A percentile compares a stretch with the other conserved stretches of the same genome.
phyloP scores from a whole-genome alignment of 768 basidiomycete species.

The Sistotremastrum suecicum region DNA sequence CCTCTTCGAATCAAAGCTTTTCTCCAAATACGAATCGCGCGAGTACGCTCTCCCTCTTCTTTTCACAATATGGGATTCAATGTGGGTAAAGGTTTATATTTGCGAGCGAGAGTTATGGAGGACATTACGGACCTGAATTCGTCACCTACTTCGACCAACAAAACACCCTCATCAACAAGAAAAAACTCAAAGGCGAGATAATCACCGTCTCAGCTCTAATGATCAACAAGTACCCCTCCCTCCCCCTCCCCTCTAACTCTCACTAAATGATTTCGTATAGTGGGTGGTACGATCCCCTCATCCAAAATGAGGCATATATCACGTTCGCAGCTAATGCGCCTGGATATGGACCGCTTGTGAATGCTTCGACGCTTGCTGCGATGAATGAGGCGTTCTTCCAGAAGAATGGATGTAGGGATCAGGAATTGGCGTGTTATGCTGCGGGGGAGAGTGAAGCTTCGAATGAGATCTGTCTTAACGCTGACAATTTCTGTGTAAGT shows the following conservation, averaged over 20 bases:
- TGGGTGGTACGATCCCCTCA: slow-evolving; percentile 52
- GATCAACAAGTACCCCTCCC: slow-evolving; percentile 39
- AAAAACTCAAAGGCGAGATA: slow-evolving; percentile 31
- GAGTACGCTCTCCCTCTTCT: slow-evolving; percentile 18
- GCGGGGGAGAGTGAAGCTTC: slow-evolving; percentile 34
- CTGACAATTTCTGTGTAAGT: slow-evolving; percentile 45
- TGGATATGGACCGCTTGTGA: slow-evolving; percentile 50
- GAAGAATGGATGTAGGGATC: slow-evolving; percentile 36
- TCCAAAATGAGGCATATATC: slow-evolving; percentile 48
- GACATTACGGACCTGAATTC: slow-evolving; percentile 52
- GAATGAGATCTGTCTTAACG: slow-evolving; percentile 32
- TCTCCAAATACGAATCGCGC: slow-evolving; percentile 35
- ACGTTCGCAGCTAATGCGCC: slow-evolving; percentile 48
- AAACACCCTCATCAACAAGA: slow-evolving; percentile 34
- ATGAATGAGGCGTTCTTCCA: slow-evolving; percentile 37
- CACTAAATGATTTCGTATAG: slow-evolving; percentile 15
- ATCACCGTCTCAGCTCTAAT: slow-evolving; percentile 45
- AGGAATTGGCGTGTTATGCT: slow-evolving; percentile 40
- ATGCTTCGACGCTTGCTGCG: slow-evolving; percentile 26
- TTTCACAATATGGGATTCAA: background rate
- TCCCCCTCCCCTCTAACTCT: background rate
- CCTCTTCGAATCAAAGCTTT: slow-evolving; percentile 40
- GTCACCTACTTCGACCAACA: slow-evolving; percentile 53
- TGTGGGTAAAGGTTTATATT: slow-evolving; percentile 35
- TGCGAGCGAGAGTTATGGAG: slow-evolving; percentile 54